phyloP scores from a whole-genome alignment of 2,329 filamentous ascomycete species.

The Fusarium multiceps region DNA sequence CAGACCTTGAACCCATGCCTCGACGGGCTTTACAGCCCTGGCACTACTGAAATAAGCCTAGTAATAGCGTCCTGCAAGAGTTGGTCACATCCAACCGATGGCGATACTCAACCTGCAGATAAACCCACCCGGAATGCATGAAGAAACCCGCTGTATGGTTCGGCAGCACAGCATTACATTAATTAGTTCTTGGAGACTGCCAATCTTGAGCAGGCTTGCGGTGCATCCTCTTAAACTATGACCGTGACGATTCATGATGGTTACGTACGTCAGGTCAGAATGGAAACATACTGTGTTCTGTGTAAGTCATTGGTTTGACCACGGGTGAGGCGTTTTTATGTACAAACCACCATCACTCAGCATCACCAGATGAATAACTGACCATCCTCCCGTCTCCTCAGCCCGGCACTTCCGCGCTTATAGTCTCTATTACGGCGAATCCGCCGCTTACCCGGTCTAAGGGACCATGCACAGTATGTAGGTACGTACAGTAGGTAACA shows the following conservation, averaged over 20 bases:
- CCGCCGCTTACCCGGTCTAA: slow-evolving; percentile 16
- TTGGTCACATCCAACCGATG: slow-evolving; percentile 37
- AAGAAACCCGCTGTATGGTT: slow-evolving; percentile 36
- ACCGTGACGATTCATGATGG: slow-evolving; percentile 4
- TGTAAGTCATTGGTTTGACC: not conserved
- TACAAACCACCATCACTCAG: slow-evolving; percentile 34
- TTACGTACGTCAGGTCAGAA: not conserved
- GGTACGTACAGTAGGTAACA: slow-evolving; percentile 11
- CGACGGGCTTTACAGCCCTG: slow-evolving; percentile 6
- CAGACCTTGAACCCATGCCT: slow-evolving; percentile 25
- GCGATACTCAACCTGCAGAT: slow-evolving; percentile 31
- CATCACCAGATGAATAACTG: slow-evolving; percentile 27
- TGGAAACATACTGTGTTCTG: not conserved
- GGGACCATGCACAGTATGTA: slow-evolving; percentile 6
- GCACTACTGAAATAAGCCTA: slow-evolving; percentile 36
- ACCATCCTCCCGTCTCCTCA: slow-evolving; percentile 22
- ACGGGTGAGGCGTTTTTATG: not conserved
- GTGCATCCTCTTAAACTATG: slow-evolving; percentile 35
- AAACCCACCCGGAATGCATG: slow-evolving; percentile 32
- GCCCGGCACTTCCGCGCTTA: slow-evolving; percentile 22
- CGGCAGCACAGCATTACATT: slow-evolving; percentile 32
- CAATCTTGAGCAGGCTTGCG: slow-evolving; percentile 24
- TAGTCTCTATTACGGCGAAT: slow-evolving; percentile 5
- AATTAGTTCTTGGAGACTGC: slow-evolving; percentile 12
- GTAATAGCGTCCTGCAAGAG: slow-evolving; percentile 29